Evolutionary conservation across 495 filamentous ascomycete genomes (phyloP), one percentile per base, ranked within the genome.

Genomic region (Neurospora sublineolata): DNA sequence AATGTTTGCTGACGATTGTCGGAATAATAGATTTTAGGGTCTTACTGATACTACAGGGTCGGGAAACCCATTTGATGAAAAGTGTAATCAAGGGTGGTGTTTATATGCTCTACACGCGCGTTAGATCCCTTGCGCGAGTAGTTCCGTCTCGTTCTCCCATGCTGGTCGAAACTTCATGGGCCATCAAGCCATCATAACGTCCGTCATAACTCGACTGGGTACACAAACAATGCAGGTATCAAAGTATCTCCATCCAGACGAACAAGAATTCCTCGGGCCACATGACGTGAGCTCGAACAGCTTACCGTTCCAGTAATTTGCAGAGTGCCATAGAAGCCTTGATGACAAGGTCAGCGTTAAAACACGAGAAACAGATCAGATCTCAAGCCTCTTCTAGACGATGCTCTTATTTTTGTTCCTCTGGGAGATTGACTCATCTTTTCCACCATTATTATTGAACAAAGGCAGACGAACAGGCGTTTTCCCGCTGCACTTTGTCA

Each of bases 41-140:
- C 14, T 42, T 7, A 44, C 44, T 23, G 52, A 8, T 9, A 9
- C 12, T 16, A 30, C 23, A 30, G 11, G 12, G 12, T 30, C 46
- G 11, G n/a, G 6, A 60, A 3, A 2, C 52, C 23, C 1, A 16
- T 3, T 8, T 30, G 23, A 12, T 60, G 0, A 23, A 5, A 0
- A 16, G 23, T 14, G 23, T 3, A 2, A 30, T 7, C 2, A 3
- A 60, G 2, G 2, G 23, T 60, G 52, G 27, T 30, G 46, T 60
- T 33, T 60, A 60, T 16, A 60, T 60, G 27, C 27, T 60, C 0
- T 60, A 1, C 0, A 0, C 33, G 6, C 0, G 52, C 52, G 52
- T 1, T 60, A 2, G 5, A 60, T 0, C 5, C 0, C 12, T 30
- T 3, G 23, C 12, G 0, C 0, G 11, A 3, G 5, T 3, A 33